phyloP scores from a whole-genome alignment of 2,329 filamentous ascomycete genomes.

The Botrytis galanthina region DNA sequence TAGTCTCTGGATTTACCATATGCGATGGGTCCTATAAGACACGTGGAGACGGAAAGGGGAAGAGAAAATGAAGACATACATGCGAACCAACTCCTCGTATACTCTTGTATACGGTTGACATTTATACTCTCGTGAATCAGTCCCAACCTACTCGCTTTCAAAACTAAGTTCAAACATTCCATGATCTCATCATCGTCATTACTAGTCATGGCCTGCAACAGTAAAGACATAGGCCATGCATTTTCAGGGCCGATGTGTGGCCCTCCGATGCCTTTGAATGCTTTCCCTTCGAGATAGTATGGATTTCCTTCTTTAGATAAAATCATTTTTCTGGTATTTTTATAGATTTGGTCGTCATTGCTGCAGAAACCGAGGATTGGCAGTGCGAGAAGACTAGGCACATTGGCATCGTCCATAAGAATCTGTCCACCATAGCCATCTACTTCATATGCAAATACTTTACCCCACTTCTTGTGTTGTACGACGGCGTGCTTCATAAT shows the following conservation, averaged over 20 bases:
- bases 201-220: conserved; percentile 88
- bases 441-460: conserved; percentile 84
- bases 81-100: conserved; percentile 91
- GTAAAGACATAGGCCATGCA: conserved; percentile 94
- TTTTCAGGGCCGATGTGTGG: conserved; percentile 78
- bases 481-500: conserved; percentile 84
- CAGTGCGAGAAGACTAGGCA: conserved; percentile 75
- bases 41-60: not conserved
- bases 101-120: conserved; percentile 65
- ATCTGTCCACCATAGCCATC: conserved; percentile 82
- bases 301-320: conserved; percentile 59
- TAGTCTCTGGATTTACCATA: not conserved
- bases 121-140: conserved; percentile 91
- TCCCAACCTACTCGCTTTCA: conserved; percentile 71
- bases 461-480: conserved; percentile 68
- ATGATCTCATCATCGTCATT: conserved; percentile 80
- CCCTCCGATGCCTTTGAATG: conserved; percentile 82
- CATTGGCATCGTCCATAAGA: conserved; percentile 87
- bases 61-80: conserved; percentile 46
- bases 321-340: conserved; percentile 78
- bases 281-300: conserved; percentile 75
- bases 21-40: not conserved
- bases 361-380: conserved; percentile 75
- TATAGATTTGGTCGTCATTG: conserved; percentile 66
- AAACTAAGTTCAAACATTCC: conserved; percentile 69